Percentiles rank a stretch among this genome's conserved stretches.
Conservation (phyloP, 2,329 filamentous ascomycete genomes). For the Penicillium sp. region DNA sequence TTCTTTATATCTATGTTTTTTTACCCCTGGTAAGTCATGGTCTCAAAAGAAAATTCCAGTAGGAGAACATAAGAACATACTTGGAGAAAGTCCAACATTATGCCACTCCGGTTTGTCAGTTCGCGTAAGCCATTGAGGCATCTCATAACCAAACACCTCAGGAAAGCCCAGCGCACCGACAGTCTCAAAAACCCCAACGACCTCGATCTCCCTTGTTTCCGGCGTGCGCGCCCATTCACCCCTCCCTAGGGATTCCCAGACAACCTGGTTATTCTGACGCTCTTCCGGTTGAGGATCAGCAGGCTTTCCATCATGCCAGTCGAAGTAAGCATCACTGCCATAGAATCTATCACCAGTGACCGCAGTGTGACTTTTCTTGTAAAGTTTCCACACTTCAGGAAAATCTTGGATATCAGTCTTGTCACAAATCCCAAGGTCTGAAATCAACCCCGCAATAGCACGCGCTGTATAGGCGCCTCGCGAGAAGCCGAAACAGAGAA, state of each 20-base stretch:
- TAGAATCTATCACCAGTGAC: not conserved
- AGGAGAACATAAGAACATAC: not conserved
- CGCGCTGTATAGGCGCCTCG: slow-evolving; percentile 31
- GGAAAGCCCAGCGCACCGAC: not conserved
- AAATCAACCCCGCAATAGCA: slow-evolving; percentile 4
- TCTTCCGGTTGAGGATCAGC: not conserved
- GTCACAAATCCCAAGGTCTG: not conserved
- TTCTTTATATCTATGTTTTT: slow-evolving; percentile 1
- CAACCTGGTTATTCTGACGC: not conserved
- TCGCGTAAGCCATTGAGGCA: slow-evolving; percentile 1
- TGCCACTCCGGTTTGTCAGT: not conserved
- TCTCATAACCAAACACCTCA: not conserved
- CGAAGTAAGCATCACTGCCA: not conserved
- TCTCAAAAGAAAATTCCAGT: not conserved
- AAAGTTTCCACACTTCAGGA: not conserved
- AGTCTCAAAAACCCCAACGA: not conserved
- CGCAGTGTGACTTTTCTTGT: not conserved
- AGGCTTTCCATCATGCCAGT: not conserved
- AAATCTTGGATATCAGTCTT: not conserved
- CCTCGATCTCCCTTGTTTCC: not conserved
- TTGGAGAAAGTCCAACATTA: not conserved
- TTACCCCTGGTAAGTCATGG: too few relatives aligned
- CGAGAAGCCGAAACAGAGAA: slow-evolving; percentile 31
- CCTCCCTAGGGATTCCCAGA: not conserved
- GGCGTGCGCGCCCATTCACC: not conserved